Base-by-base conservation (phyloP, 1,284 basidiomycete species). In the Paramarasmius palmivorus region DNA sequence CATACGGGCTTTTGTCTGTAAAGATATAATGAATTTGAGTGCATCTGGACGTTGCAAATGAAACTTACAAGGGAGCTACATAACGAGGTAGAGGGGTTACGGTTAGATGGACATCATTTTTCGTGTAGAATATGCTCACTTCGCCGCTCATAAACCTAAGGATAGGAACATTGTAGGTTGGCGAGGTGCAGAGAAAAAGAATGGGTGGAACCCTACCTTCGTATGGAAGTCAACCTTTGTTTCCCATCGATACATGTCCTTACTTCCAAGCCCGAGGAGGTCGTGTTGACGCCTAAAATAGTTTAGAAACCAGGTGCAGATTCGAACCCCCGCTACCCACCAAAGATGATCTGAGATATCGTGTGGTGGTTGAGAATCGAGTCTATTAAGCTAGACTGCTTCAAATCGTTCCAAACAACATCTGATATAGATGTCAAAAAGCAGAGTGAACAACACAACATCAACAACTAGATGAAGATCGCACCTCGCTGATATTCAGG, bases 1-100 rank as follows among this genome's bases (percentile, higher is more conserved):
- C 69, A 54, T 59, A 72, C 69, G 63, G 57, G 49, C 71, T 70
- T 51, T 66, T 67, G 51, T 64, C 69, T 68, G 57, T 32, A 20
- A 35, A 39, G 17, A n/a, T 3, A 20, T 15, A 12, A 4, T 6
- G 22, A 2, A 17, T 25, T 6, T 10, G 25, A 26, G 25, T 26
- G 17, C 5, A 7, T 42, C 20, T 15, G 17, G 29, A 25, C 23
- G 2, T 25, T 5, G 29, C 22, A 15, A 14, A n/a, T 25, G 5
- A 26, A 45, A 22, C 29, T 32, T 26, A 22, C 23, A 14, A 12
- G n/a, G n/a, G n/a, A n/a, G n/a, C n/a, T n/a, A n/a, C n/a, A n/a
- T n/a, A 32, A 6, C 29, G 12, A 32, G 6, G 29, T 12, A 12
- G 29, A 32, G 12, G 7, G 12, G 7, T 6, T 6, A 6, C 7